These are phyloP conservation scores for Arthroderma uncinatum DNA, from an alignment of 2,329 filamentous ascomycete genomes.

Conservation along the genomic window DNA sequence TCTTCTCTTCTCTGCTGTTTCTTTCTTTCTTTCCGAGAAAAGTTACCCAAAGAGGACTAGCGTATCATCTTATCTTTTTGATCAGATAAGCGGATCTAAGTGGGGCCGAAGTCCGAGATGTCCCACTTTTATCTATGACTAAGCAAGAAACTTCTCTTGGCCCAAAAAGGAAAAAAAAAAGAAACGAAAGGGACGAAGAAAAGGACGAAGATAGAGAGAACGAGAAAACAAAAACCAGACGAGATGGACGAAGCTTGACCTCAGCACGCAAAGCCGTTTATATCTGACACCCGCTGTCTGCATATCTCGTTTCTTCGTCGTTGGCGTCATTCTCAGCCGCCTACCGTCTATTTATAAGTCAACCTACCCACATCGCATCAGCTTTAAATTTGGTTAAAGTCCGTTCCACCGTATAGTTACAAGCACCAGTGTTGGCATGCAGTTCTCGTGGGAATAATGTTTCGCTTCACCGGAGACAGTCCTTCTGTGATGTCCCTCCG, in stretches of 20 bases:
- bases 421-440: not conserved
- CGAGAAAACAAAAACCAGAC: not conserved
- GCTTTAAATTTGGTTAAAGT: not conserved
- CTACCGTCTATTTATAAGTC: not conserved
- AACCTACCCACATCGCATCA: not conserved
- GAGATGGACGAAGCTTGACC: not conserved
- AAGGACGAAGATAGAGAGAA: not conserved
- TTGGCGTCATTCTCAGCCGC: conserved; percentile 5
- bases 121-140: not conserved
- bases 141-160: not conserved
- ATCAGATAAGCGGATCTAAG: conserved; percentile 33
- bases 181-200: not conserved
- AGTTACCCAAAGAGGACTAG: conserved; percentile 3
- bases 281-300: not conserved
- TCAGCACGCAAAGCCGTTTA: not conserved
- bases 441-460: conserved; percentile 6
- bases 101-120: not conserved
- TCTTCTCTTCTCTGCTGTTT: not conserved
- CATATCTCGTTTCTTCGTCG: conserved; percentile 4
- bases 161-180: not conserved
- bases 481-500: conserved; percentile 22
- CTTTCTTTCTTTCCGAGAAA: not conserved
- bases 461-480: not conserved
- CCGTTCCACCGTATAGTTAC: not conserved
- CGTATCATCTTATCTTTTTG: conserved; percentile 4